Base-by-base conservation (phyloP, 2,329 filamentous ascomycete species). In the Colletotrichum endophyticum region DNA sequence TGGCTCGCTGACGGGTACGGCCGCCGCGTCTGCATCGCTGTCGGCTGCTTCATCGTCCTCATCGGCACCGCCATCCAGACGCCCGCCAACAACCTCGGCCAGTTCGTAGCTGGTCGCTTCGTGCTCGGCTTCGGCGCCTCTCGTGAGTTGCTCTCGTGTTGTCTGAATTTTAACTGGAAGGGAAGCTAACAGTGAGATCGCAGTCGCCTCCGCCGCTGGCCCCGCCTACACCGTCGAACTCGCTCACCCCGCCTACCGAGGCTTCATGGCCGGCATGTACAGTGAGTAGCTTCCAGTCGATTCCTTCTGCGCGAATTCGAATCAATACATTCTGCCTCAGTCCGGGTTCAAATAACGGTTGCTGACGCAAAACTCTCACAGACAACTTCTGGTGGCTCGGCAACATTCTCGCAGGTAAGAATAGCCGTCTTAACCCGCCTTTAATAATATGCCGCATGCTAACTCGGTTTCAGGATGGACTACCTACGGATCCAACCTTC, bases 151-250 rank as follows among this genome's bases (percentile, higher is more conserved):
- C 36, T n/a, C 12, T 57, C 6, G 5, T 63, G 36, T n/a, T 12
- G 49, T 63, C 22, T 56, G n/a, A 13, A 11, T 34, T 61, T 7
- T 15, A 32, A 2, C 25, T 25, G 27, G 44, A 13, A 53, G 44
- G n/a, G 44, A 22, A 22, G 27, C 56, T 59, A 27, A 53, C 9
- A 19, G n/a, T 28, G 19, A 9, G 25, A n/a, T 0, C n/a, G 8
- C 66, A 76, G 73, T 94, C 70, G 89, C 90, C 4, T 89, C 89
- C 3, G 89, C 90, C 11, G 91, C 91, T 5, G 92, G 89, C 1
- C 92, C 92, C 0, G 89, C 91, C 8, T 93, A 93, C 80, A 89
- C 90, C 5, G 90, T 91, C 59, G 92, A 94, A 80, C 87, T 93
- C 56, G 88, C 91, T 0, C 92, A 94, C 79, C 92, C 92, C 1